Conservation (phyloP, 2,329 filamentous ascomycete species). For the Cryphonectria nitschkei region DNA sequence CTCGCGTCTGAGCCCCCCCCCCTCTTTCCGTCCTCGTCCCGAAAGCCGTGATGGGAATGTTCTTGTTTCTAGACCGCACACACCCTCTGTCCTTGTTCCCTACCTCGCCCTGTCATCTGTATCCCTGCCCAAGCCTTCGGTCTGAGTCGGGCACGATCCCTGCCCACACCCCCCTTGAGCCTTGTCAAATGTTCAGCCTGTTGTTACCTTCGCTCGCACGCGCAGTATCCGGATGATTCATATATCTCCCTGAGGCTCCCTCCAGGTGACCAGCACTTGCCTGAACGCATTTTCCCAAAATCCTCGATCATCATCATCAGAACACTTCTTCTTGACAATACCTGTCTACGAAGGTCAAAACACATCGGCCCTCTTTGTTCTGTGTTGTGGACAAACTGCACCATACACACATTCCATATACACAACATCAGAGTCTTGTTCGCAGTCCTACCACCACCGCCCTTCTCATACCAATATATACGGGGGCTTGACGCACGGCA, state of each 20-base stretch:
- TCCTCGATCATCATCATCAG: slow-evolving; percentile 10
- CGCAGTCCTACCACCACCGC: background rate
- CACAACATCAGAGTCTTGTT: background rate
- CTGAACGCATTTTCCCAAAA: background rate
- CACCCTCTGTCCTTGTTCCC: background rate
- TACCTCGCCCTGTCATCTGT: slow-evolving; percentile 5
- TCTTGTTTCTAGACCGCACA: slow-evolving; percentile 1
- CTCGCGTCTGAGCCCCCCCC: background rate
- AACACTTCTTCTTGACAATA: background rate
- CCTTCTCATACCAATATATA: slow-evolving; percentile 4
- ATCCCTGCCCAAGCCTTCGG: slow-evolving; percentile 11
- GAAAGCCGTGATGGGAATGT: slow-evolving; percentile 27
- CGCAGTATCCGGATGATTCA: slow-evolving; percentile 27
- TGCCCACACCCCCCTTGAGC: slow-evolving; percentile 16
- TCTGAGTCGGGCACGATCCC: slow-evolving; percentile 15
- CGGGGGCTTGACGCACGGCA: slow-evolving; percentile 17
- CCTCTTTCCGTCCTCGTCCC: slow-evolving; percentile 4
- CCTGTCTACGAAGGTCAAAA: slow-evolving; percentile 1
- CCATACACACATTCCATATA: background rate
- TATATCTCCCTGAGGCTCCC: slow-evolving; percentile 29
- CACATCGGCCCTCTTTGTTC: background rate
- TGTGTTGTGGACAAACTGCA: slow-evolving; percentile 15
- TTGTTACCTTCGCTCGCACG: slow-evolving; percentile 19
- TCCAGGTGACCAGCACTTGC: slow-evolving; percentile 16
- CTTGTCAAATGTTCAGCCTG: slow-evolving; percentile 18